Conservation (phyloP, 139 green algal species). For the Micractinium conductrix region DNA sequence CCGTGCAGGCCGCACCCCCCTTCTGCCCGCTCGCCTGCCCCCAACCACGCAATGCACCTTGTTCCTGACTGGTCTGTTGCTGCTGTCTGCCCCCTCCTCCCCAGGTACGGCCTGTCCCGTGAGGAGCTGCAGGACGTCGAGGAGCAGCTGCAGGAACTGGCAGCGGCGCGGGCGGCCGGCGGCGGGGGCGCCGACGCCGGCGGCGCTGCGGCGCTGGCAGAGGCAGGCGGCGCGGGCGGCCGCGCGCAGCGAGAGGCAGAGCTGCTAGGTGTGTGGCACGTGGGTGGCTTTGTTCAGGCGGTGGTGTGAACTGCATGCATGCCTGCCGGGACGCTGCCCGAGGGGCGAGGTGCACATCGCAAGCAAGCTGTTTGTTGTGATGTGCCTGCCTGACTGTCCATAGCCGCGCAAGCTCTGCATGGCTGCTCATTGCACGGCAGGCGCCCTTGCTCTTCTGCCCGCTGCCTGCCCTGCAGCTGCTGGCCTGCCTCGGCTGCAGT, state of each 20-base stretch:
- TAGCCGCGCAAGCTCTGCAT: neutral
- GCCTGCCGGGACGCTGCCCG: neutral
- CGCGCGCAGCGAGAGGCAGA: constrained; percentile 3
- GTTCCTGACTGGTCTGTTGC: neutral
- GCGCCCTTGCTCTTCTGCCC: neutral
- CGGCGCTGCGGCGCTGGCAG: neutral
- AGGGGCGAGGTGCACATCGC: too few species aligned
- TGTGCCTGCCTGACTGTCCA: too few species aligned
- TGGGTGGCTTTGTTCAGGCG: neutral
- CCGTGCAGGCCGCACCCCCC: neutral
- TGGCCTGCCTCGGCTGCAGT: neutral
- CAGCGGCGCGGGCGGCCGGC: constrained; percentile 22
- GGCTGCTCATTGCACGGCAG: neutral
- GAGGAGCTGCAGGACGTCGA: constrained; percentile 66
- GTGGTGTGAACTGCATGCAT: neutral
- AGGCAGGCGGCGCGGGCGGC: neutral
- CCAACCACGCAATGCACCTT: neutral
- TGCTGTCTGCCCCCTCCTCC: neutral
- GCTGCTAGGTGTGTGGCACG: neutral
- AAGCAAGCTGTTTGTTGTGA: too few species aligned
- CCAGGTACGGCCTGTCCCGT: constrained; percentile 67
- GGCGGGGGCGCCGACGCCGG: constrained; percentile 9
- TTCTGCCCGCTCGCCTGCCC: neutral
- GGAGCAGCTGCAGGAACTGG: constrained; percentile 55
- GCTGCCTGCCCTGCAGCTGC: neutral